Conservation (phyloP, 768 basidiomycete species). For the Naganishia kalamii region DNA sequence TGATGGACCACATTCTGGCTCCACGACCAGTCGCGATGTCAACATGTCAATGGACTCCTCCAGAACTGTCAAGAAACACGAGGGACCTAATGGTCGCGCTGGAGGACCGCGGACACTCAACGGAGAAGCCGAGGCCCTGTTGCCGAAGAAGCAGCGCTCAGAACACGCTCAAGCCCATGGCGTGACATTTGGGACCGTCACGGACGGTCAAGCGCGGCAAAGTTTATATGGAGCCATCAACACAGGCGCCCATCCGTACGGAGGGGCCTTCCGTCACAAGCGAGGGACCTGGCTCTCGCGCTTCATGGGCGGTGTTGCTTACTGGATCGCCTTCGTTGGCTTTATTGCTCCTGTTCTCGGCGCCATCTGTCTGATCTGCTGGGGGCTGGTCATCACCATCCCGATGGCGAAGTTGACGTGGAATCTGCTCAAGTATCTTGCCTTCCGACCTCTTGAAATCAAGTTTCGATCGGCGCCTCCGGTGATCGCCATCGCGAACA, state of each 20-base stretch:
- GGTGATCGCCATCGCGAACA: conserved; percentile 50
- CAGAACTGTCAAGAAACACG: conserved; percentile 12
- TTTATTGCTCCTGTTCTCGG: conserved; percentile 86
- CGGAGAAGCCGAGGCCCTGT: conserved; percentile 18
- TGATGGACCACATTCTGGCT: conserved; percentile 20
- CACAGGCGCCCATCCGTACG: neutral
- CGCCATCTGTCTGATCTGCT: conserved; percentile 79
- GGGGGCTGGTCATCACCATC: conserved; percentile 89
- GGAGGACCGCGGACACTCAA: neutral
- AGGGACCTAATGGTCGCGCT: neutral
- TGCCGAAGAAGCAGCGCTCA: neutral
- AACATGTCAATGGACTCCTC: conserved; percentile 1
- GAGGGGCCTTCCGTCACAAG: conserved; percentile 3
- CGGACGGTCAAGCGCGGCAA: conserved; percentile 27
- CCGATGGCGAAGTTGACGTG: conserved; percentile 98
- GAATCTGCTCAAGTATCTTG: conserved; percentile 81
- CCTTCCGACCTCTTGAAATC: conserved; percentile 69
- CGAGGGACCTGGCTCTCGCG: conserved; percentile 19
- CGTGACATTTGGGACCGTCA: conserved; percentile 42
- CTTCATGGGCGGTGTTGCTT: conserved; percentile 62
- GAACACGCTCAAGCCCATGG: conserved; percentile 27
- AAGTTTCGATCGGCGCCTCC: conserved; percentile 82
- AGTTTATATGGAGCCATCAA: conserved; percentile 27
- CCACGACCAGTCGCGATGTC: neutral
- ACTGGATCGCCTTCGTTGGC: conserved; percentile 69